These are phyloP conservation scores for Rubroshorea leprosula DNA, from an alignment of 345 rosid species.

Conservation along the genomic window DNA sequence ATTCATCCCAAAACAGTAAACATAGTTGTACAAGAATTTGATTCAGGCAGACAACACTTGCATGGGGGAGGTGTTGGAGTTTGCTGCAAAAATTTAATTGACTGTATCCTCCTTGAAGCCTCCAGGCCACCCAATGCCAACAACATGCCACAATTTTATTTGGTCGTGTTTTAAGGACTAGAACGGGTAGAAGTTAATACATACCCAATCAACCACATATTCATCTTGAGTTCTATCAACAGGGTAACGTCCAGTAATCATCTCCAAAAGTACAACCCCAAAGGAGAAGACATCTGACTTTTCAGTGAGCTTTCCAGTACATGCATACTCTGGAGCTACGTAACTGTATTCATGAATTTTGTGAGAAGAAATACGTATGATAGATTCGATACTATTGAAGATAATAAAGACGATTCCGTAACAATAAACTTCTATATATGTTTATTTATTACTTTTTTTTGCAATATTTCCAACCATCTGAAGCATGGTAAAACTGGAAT, in stretches of 20 bases:
- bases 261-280: slow-evolving; percentile 81
- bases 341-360: slow-evolving; percentile 39
- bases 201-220: slow-evolving; percentile 85
- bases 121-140: neutral
- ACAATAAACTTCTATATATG: too few species aligned
- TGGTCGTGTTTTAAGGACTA: neutral
- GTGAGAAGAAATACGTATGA: slow-evolving; percentile 8
- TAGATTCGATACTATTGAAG: neutral
- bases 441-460: too few species aligned
- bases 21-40: neutral
- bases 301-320: slow-evolving; percentile 79
- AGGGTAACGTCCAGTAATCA: slow-evolving; percentile 77
- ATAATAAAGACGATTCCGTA: too few species aligned
- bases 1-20: neutral
- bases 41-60: neutral
- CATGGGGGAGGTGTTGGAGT: neutral
- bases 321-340: slow-evolving; percentile 89
- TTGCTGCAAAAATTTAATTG: neutral
- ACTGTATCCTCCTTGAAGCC: neutral
- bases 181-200: slow-evolving; percentile 12
- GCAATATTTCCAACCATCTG: too few species aligned
- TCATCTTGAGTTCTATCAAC: slow-evolving; percentile 55
- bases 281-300: slow-evolving; percentile 87
- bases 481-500: too few species aligned
- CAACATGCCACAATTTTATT: neutral